Evolutionary conservation across 345 rosid species (phyloP), one percentile per base, ranked within the genome.

Genomic region (Pugionium cornutum): DNA sequence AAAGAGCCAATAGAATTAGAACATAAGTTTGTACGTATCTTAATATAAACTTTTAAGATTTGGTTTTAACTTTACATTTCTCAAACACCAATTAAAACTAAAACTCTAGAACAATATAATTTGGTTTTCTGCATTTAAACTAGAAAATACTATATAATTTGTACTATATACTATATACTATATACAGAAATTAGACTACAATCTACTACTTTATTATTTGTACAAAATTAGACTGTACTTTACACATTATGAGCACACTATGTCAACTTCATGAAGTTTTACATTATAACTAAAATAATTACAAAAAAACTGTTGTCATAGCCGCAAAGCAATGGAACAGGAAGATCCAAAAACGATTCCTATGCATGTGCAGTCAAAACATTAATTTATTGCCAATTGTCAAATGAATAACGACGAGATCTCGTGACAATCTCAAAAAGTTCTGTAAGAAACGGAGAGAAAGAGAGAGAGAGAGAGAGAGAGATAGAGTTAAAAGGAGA

Each of bases 341-440:
- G 67, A 73, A 65, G 67, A 73, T 66, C 67, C 72, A 73, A 43
- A 66, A 65, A 52, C 32, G 62, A 58, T 59, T 65, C 66, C 11
- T 43, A 45, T 53, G 62, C 72, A 59, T 73, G 76, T 66, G 76
- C 76, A 66, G 54, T 72, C 47, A 51, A 36, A 72, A 49, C 39
- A 51, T 58, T 64, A 65, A 29, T 65, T 18, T 58, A 58, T 35
- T 65, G 37, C 34, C 49, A 73, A 64, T 76, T 64, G 76, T 68
- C 48, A 48, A 47, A 53, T 30, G 30, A 52, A 67, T 67, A 52
- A 73, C 50, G 44, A 37, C 18, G 36, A 37, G 62, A 72, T 57
- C 29, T 49, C 53, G 59, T 57, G 52, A 58, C 64, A 71, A 40
- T 53, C 36, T 37, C 34, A 2, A 32, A 32, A 32, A 32, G 34